Evolutionary conservation across 352 stramenopile genomes (phyloP).

Genomic region (Phytophthora tubulina): DNA sequence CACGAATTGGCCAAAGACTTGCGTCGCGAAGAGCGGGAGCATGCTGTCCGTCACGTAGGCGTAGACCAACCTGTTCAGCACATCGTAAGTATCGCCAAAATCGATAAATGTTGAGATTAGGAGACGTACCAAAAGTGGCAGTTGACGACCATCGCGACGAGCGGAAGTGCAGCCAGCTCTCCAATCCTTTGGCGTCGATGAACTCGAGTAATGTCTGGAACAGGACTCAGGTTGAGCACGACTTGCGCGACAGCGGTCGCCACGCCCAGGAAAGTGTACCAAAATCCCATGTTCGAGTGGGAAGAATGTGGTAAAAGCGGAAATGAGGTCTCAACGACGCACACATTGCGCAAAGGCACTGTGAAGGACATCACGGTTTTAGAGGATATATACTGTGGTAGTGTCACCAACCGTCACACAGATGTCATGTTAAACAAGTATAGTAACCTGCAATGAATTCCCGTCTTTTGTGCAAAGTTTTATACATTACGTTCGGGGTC

Average conservation of each 20-base stretch:
- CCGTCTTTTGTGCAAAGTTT: slow-evolving; percentile 8
- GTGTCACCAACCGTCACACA: slow-evolving; percentile 18
- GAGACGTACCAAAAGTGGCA: slow-evolving; percentile 35
- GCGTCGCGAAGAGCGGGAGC: slow-evolving; percentile 39
- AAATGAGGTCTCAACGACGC: slow-evolving; percentile 9
- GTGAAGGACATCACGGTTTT: not conserved
- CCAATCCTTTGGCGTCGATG: slow-evolving; percentile 24
- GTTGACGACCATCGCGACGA: slow-evolving; percentile 35
- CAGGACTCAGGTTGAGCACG: slow-evolving; percentile 32
- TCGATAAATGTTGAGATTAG: no score
- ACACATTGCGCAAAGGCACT: slow-evolving; percentile 2
- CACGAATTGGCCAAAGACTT: slow-evolving; percentile 29
- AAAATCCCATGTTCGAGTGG: slow-evolving; percentile 21
- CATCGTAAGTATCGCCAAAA: not conserved
- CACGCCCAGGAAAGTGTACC: slow-evolving; percentile 30
- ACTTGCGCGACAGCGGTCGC: slow-evolving; percentile 28
- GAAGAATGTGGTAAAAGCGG: not conserved
- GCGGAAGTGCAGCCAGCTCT: slow-evolving; percentile 24
- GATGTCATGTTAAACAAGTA: slow-evolving; percentile 7
- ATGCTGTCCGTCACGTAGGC: slow-evolving; percentile 36
- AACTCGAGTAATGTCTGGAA: slow-evolving; percentile 26
- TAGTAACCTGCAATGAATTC: not conserved
- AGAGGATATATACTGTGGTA: not conserved
- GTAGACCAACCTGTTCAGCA: slow-evolving; percentile 31
- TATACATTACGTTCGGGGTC: not conserved